Base-by-base conservation (phyloP, 257 asterid genomes). In the Echium plantagineum region DNA sequence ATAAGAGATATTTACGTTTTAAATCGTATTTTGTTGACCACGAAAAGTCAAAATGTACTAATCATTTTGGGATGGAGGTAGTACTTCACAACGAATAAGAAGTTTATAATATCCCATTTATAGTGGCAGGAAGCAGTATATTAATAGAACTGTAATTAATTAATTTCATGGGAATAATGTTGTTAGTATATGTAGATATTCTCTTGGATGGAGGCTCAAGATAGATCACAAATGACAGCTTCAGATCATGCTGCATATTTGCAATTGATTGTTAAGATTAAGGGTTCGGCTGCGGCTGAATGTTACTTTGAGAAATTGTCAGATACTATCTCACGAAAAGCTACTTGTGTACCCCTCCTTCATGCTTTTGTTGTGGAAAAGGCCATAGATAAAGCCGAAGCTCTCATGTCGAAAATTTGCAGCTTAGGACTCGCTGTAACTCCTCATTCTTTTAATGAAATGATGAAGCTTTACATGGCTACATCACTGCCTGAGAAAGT, bases 391-490 rank as follows among this genome's bases (percentile, higher is more conserved):
- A 77, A 77, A 52, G 81, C 78, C 3, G 78, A 70, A 48, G 78
- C 69, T 52, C 55, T 72, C 59, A 73, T 77, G 78, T 57, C 55
- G 62, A 77, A 58, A 69, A 72, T 77, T 65, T 72, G 38, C 17
- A 35, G 42, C 19, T 57, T 57, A 63, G 78, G 81, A 46, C 58
- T 70, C 22, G 62, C 57, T 55, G 69, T 77, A 28, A 73, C 31
- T 20, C 66, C 78, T 66, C 78, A 77, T 61, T 71, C 63, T 0
- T 77, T 63, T 58, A 73, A 77, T 62, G 78, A 71, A 55, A 77
- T 77, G 76, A 73, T 77, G 81, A 77, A 77, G 68, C 81, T 77
- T 62, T 77, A 77, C 60, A 70, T 67, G 52, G 76, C 76, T 21
- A 70, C 81, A 38, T 69, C 72, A 52, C 72, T 57, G 63, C 60